Conservation (phyloP, 192 early-diverging fungal species). For the Rhizophagus clarus region DNA sequence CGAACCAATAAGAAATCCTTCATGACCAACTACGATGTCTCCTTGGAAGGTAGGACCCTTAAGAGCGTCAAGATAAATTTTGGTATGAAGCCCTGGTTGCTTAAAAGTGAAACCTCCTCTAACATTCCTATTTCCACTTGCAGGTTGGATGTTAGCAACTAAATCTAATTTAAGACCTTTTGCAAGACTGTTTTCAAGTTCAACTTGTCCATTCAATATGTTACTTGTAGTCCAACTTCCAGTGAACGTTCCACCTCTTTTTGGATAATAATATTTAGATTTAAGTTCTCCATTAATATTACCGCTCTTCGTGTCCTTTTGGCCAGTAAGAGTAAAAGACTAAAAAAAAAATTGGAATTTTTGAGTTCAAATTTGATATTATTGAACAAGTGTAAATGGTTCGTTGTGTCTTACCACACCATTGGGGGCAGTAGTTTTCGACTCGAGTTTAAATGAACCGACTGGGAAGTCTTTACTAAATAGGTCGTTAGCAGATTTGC, state of each 20-base stretch:
- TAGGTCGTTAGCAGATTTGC: slow-evolving; percentile 93
- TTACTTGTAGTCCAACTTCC: slow-evolving; percentile 97
- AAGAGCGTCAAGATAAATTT: slow-evolving; percentile 90
- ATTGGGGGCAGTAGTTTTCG: slow-evolving; percentile 94
- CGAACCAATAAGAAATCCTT: slow-evolving; percentile 90
- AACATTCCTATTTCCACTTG: slow-evolving; percentile 76
- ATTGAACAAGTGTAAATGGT: not conserved
- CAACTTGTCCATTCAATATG: slow-evolving; percentile 88
- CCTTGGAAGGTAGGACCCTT: slow-evolving; percentile 88
- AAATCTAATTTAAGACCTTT: slow-evolving; percentile 97
- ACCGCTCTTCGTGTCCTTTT: slow-evolving; percentile 94
- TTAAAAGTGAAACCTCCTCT: slow-evolving; percentile 91
- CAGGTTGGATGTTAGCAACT: slow-evolving; percentile 80
- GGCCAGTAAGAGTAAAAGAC: slow-evolving; percentile 95
- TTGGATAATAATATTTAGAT: slow-evolving; percentile 96
- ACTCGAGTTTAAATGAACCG: slow-evolving; percentile 92
- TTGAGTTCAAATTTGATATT: not conserved
- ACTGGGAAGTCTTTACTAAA: slow-evolving; percentile 97
- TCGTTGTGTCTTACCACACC: slow-evolving; percentile 79
- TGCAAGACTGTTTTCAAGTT: slow-evolving; percentile 92
- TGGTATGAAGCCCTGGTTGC: slow-evolving; percentile 91
- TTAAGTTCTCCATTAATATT: slow-evolving; percentile 95
- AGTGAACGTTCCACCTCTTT: slow-evolving; percentile 92
- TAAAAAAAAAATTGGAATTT: slow-evolving; percentile 35
- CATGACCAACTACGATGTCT: slow-evolving; percentile 86